Conservation (phyloP, 306 rosid species). For the Heteromeles arbutifolia region DNA sequence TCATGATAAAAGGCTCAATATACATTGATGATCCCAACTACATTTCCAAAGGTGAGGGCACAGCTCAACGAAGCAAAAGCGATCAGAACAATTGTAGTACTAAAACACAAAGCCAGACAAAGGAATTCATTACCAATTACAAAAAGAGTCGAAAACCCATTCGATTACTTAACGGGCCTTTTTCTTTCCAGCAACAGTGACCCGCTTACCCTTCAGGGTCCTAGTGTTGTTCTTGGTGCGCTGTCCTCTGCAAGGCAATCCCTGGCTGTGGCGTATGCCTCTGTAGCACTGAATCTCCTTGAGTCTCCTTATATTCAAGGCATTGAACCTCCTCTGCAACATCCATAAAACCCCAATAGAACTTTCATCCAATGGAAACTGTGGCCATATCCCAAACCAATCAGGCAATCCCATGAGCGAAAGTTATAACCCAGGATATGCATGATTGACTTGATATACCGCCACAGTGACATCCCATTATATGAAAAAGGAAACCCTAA, state of each 20-base stretch:
- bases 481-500: background rate
- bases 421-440: too few relatives aligned
- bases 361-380: background rate
- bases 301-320: slow-evolving; percentile 73
- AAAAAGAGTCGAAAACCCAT: background rate
- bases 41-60: background rate
- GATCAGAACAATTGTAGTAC: background rate
- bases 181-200: slow-evolving; percentile 85
- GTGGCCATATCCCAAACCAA: background rate
- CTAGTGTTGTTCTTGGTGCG: slow-evolving; percentile 88
- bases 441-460: background rate
- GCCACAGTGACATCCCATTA: background rate
- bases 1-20: background rate
- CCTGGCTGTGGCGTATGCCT: slow-evolving; percentile 83
- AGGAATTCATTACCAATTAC: background rate
- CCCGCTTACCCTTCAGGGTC: slow-evolving; percentile 89
- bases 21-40: background rate
- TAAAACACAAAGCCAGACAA: background rate
- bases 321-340: slow-evolving; percentile 79
- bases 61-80: background rate
- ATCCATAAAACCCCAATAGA: background rate
- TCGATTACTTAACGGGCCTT: slow-evolving; percentile 31
- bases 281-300: slow-evolving; percentile 92
- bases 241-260: slow-evolving; percentile 93
- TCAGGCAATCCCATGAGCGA: background rate